A percentile compares a stretch with the other conserved stretches of the same genome.
phyloP scores from a whole-genome alignment of 192 early-diverging fungal genomes.

The Rhizophlyctis rosea region DNA sequence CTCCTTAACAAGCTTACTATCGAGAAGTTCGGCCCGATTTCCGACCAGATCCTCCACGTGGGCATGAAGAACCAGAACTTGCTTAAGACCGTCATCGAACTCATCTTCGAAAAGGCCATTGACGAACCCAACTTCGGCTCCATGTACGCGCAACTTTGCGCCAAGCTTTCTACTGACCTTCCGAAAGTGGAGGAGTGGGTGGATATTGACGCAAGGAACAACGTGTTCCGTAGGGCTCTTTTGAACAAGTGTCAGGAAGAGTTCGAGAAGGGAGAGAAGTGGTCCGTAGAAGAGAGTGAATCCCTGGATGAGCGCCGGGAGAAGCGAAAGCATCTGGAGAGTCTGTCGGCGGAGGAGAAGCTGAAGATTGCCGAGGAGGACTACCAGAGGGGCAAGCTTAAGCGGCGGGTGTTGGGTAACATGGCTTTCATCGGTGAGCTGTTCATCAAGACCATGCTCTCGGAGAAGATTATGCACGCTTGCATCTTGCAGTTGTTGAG shows the following conservation, averaged over 20 bases:
- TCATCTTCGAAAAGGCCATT: slow-evolving; percentile 92
- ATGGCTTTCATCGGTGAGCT: slow-evolving; percentile 94
- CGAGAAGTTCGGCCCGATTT: slow-evolving; percentile 89
- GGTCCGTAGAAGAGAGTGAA: slow-evolving; percentile 43
- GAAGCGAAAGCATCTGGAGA: slow-evolving; percentile 42
- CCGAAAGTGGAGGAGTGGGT: slow-evolving; percentile 60
- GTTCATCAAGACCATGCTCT: slow-evolving; percentile 86
- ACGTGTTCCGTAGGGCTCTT: slow-evolving; percentile 87
- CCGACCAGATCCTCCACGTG: slow-evolving; percentile 75
- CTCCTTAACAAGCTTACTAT: slow-evolving; percentile 96
- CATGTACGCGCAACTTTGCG: slow-evolving; percentile 89
- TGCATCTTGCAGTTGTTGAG: slow-evolving; percentile 81
- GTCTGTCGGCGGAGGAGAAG: slow-evolving; percentile 64
- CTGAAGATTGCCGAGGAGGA: slow-evolving; percentile 56
- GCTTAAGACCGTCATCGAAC: slow-evolving; percentile 76
- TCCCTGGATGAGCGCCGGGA: slow-evolving; percentile 31
- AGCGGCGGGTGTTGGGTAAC: slow-evolving; percentile 92
- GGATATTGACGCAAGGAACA: slow-evolving; percentile 60
- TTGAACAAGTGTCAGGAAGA: slow-evolving; percentile 93
- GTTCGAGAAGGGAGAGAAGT: slow-evolving; percentile 89
- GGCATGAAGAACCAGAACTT: slow-evolving; percentile 69
- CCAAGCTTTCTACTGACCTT: slow-evolving; percentile 57
- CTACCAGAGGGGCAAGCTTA: slow-evolving; percentile 82
- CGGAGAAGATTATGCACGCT: slow-evolving; percentile 91
- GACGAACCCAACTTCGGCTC: slow-evolving; percentile 88